Evolutionary conservation across 2,329 filamentous ascomycete genomes (phyloP), one percentile per base, ranked within the genome.

Genomic region (Keithomyces neogunnii): DNA sequence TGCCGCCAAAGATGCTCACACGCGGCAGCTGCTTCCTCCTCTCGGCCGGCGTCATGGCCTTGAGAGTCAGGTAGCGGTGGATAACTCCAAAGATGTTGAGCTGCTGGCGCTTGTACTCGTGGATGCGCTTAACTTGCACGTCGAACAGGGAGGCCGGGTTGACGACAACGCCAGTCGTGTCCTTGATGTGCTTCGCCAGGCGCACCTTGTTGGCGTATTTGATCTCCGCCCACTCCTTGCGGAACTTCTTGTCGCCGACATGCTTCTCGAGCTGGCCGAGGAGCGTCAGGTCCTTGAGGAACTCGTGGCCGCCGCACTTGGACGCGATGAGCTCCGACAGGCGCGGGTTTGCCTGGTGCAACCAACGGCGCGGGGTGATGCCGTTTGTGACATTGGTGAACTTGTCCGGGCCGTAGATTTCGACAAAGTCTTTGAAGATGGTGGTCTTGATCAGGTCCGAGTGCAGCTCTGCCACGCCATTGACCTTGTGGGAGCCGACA

Each of bases 311-410:
- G 47, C 90, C 91, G 39, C 87, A 79, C 75, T 96, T 97, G 64
- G 84, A 89, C 1, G 90, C 87, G 66, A 99, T 97, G 56, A 99
- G 75, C 65, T 91, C 88, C 0, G 92, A 96, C 32, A 99, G 77
- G 51, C 87, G 82, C 9, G 92, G 93, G 67, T 99, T 99, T 54
- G 93, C 93, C 70, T 99, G 93, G 73, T 99, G 91, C 52, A 99
- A 77, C 93, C 93, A 99, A 65, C 93, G 82, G 62, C 93, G 82
- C 9, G 93, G 93, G 1, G 93, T 99, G 66, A 99, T 95, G 53
- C 93, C 93, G 68, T 99, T 99, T 57, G 93, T 99, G 57, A 99
- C 92, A 62, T 99, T 99, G 52, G 89, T 95, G 71, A 99, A 99
- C 70, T 96, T 96, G 77, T 99, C 93, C 0, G 86, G 86, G 3